A percentile compares a stretch with the other conserved stretches of the same genome.
Evolutionary conservation across 305 asterid species (phyloP).

Genomic region (Ajuga reptans): DNA sequence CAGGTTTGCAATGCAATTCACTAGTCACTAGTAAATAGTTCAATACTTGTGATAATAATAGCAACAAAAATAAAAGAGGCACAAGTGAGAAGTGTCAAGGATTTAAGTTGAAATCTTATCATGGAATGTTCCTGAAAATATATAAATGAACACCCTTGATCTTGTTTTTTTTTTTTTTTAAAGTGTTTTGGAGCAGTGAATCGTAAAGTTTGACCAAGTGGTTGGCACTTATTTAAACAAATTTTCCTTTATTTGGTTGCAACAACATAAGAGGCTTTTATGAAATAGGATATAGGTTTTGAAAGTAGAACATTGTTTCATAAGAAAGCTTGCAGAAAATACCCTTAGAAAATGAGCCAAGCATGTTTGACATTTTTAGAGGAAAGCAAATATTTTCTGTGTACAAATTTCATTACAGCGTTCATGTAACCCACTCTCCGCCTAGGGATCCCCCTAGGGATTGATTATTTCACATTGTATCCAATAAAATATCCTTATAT

Average conservation of each 20-base stretch:
- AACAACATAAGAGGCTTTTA: not conserved
- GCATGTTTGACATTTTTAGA: not conserved
- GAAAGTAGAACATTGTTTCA: not conserved
- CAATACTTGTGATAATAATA: not conserved
- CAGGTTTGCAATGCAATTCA: not conserved
- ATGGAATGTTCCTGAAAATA: not conserved
- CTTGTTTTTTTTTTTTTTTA: not conserved
- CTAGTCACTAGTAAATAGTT: not conserved
- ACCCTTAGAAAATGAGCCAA: not conserved
- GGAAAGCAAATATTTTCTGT: not conserved
- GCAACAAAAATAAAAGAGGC: conserved; percentile 1
- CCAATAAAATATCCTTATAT: too few relatives aligned
- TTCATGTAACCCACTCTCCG: not conserved
- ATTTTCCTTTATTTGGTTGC: not conserved
- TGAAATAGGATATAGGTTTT: not conserved
- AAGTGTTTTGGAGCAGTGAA: not conserved
- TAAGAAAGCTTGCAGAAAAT: not conserved
- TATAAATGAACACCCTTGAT: not conserved
- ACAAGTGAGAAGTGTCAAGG: not conserved
- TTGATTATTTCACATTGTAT: too few relatives aligned
- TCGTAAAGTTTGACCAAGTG: not conserved
- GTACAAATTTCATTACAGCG: not conserved
- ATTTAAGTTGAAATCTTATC: not conserved
- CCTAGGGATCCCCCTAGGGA: too few relatives aligned
- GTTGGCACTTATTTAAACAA: not conserved